Evolutionary conservation across 2,329 filamentous ascomycete species (phyloP).

Genomic region (Fusarium praegraminearum): DNA sequence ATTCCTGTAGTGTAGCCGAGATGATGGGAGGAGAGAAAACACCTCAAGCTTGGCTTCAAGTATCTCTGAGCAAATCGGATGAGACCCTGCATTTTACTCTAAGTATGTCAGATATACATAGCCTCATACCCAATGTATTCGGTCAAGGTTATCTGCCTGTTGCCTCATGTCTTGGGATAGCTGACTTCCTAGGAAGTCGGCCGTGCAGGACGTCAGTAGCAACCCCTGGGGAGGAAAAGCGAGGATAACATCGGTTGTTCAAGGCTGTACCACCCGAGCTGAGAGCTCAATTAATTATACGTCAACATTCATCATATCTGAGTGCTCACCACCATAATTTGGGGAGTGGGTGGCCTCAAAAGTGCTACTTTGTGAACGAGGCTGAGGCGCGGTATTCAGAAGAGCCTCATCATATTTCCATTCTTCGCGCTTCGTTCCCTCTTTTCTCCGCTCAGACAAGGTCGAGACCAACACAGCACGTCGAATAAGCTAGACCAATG

Average conservation of each 20-base stretch:
- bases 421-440: not conserved
- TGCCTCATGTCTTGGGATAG: not conserved
- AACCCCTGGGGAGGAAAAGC: not conserved
- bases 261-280: not conserved
- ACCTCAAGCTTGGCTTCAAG: not conserved
- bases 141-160: not conserved
- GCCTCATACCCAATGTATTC: not conserved
- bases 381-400: not conserved
- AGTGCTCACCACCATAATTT: slow-evolving; percentile 14
- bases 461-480: not conserved
- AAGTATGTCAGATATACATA: not conserved
- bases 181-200: not conserved
- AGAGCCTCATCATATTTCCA: slow-evolving; percentile 16
- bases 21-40: not conserved
- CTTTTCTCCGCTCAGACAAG: not conserved
- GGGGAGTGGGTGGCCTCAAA: slow-evolving; percentile 24
- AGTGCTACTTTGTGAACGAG: not conserved
- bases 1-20: not conserved
- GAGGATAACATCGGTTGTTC: not conserved
- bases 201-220: not conserved
- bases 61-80: not conserved
- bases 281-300: not conserved
- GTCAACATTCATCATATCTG: not conserved
- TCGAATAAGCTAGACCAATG: slow-evolving; percentile 14
- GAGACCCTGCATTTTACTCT: not conserved